Conservation (phyloP, 345 rosid species). For the Noccaea bulbosa region DNA sequence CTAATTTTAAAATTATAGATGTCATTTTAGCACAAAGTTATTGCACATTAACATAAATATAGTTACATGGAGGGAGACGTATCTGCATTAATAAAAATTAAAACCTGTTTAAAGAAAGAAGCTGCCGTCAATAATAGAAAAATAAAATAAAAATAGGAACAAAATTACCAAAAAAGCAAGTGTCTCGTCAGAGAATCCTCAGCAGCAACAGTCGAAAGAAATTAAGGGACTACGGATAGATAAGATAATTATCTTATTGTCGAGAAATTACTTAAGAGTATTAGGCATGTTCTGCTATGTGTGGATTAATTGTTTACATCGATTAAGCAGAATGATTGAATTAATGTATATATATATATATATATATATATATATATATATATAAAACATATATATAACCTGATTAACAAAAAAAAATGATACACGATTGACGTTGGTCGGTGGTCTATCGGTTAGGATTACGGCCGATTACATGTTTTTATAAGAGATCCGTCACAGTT, state of each 20-base stretch:
- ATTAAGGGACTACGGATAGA: too few species aligned
- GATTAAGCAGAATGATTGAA: neutral
- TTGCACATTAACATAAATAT: constrained; percentile 5
- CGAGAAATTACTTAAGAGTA: too few species aligned
- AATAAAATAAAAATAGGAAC: neutral
- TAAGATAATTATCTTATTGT: too few species aligned
- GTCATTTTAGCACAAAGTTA: neutral
- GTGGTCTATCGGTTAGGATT: neutral
- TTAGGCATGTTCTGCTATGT: too few species aligned
- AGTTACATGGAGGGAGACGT: neutral
- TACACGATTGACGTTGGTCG: constrained; percentile 1
- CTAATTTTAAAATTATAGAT: neutral
- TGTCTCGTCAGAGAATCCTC: too few species aligned
- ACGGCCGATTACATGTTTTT: neutral
- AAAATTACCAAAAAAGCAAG: too few species aligned
- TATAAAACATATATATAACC: neutral
- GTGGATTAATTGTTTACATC: neutral
- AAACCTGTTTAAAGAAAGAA: neutral
- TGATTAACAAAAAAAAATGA: neutral
- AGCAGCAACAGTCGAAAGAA: too few species aligned
- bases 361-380: too few species aligned
- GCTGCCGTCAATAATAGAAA: neutral
- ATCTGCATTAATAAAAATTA: neutral
- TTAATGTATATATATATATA: neutral
- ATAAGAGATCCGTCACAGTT: neutral